phyloP scores from a whole-genome alignment of 2,329 filamentous ascomycete genomes.

The Venturia oleaginea region DNA sequence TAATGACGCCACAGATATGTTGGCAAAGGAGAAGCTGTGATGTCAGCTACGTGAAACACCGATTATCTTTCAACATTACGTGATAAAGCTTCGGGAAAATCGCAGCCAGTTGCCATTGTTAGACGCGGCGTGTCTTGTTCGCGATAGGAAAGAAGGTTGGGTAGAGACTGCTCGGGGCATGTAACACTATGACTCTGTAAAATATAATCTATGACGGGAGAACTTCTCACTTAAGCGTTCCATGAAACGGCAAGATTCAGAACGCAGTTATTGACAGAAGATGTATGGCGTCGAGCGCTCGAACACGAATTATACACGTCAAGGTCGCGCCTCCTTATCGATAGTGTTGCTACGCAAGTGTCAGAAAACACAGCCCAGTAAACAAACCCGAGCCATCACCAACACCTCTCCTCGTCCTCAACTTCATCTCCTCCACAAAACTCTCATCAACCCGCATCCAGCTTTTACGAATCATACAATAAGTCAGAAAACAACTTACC shows the following conservation, averaged over 20 bases:
- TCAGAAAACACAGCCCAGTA: neutral
- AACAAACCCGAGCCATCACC: neutral
- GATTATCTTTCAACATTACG: no score
- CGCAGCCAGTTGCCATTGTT: neutral
- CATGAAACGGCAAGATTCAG: neutral
- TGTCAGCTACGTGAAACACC: neutral
- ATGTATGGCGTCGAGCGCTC: neutral
- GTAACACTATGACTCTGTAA: neutral
- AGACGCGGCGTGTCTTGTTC: neutral
- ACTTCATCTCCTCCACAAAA: neutral
- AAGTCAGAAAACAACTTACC: neutral
- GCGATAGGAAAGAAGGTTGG: neutral
- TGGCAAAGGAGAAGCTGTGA: constrained; percentile 31
- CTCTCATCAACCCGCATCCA: neutral
- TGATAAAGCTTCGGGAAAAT: neutral
- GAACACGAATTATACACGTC: constrained; percentile 1
- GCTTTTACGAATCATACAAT: neutral
- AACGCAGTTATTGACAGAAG: neutral
- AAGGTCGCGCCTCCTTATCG: neutral
- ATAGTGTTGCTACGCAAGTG: neutral
- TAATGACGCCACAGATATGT: constrained; percentile 25
- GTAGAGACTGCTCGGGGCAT: neutral
- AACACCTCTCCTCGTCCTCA: neutral
- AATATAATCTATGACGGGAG: neutral
- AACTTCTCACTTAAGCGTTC: neutral